phyloP scores from a whole-genome alignment of 2,329 filamentous ascomycete species.

The Fusarium dimerum region DNA sequence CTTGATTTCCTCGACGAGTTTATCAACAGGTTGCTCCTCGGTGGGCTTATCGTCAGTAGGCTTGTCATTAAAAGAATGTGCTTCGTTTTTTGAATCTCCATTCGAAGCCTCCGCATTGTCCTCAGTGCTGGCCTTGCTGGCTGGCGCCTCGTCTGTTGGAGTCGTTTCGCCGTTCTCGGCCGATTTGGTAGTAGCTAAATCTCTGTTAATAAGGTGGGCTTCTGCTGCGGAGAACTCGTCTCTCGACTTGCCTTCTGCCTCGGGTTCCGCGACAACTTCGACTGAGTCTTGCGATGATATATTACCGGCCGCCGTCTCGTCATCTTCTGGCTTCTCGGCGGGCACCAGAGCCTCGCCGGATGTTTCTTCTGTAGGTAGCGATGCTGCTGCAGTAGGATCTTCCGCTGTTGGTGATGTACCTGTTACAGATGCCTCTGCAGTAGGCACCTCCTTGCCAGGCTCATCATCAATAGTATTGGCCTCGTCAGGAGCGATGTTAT shows the following conservation, averaged over 20 bases:
- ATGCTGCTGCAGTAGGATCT: background rate
- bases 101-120: background rate
- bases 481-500: background rate
- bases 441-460: background rate
- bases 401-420: background rate
- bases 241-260: background rate
- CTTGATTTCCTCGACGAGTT: constrained; percentile 10
- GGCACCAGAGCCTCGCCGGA: background rate
- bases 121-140: background rate
- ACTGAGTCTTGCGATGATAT: background rate
- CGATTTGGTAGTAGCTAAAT: background rate
- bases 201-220: background rate
- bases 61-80: background rate
- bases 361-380: background rate
- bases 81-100: background rate
- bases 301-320: constrained; percentile 3
- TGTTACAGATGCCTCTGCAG: background rate
- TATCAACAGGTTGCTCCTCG: constrained; percentile 1
- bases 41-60: constrained; percentile 1
- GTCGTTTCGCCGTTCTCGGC: background rate
- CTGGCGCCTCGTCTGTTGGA: background rate
- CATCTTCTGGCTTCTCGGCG: background rate
- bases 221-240: background rate
- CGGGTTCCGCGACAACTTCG: background rate
- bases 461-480: background rate